phyloP scores from a whole-genome alignment of 2,329 filamentous ascomycete genomes.

The Aschersonia sp. region DNA sequence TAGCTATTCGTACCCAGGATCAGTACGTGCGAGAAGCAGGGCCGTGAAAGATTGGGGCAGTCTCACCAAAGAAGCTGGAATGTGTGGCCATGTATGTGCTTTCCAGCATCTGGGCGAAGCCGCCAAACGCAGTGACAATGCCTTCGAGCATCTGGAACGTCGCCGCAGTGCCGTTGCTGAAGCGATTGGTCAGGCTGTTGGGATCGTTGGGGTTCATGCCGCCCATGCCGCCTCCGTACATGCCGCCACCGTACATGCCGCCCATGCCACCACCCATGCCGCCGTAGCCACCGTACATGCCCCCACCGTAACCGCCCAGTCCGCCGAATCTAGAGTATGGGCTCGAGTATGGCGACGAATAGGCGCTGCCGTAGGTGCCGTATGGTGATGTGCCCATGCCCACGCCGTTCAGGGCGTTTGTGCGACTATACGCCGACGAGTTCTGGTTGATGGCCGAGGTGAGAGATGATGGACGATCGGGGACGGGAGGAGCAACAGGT shows the following conservation, averaged over 20 bases:
- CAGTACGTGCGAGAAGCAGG: too few relatives aligned
- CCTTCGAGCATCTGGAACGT: constrained; percentile 98
- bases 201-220: constrained; percentile 58
- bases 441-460: constrained; percentile 74
- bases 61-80: constrained; percentile 89
- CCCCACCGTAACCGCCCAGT: constrained; percentile 5
- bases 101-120: constrained; percentile 97
- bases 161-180: constrained; percentile 86
- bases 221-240: constrained; percentile 22
- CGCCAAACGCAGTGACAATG: constrained; percentile 89
- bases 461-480: constrained; percentile 67
- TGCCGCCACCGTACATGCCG: constrained; percentile 29
- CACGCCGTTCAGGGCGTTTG: constrained; percentile 20
- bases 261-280: constrained; percentile 19
- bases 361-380: constrained; percentile 24
- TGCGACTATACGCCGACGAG: constrained; percentile 62
- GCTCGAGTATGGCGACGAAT: constrained; percentile 24
- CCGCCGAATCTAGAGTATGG: constrained; percentile 34
- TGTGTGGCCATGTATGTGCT: constrained; percentile 99
- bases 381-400: constrained; percentile 36
- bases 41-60: background rate
- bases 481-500: constrained; percentile 51
- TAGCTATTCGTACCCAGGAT: constrained; percentile 40
- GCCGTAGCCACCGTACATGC: constrained; percentile 32
- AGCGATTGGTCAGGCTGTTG: constrained; percentile 87